Evolutionary conservation across 2,329 filamentous ascomycete species (phyloP), one percentile per base, ranked within the genome.

Genomic region (Hypomyces rosellus): DNA sequence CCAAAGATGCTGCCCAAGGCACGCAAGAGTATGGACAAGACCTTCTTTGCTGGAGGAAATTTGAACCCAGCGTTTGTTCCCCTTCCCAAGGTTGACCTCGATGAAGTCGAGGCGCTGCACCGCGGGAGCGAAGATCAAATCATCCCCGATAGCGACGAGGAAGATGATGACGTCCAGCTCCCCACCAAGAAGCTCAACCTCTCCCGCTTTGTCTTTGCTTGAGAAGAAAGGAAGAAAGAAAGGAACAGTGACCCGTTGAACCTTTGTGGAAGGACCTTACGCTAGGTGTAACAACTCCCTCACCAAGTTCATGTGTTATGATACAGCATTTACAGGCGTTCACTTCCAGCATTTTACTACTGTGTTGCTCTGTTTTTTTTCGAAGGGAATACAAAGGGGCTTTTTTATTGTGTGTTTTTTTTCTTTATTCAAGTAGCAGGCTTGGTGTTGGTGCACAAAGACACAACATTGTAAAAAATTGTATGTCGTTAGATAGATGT

Each of bases 61-160:
- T 63, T 77, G 36, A 78, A 82, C 54, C 75, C 79, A 3, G 69
- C 77, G 0, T 77, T 78, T 57, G 70, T 82, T 5, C 76, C 78
- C 0, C 65, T 82, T 8, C 78, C 79, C 1, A 76, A 72, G 50
- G 77, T 78, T 2, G 75, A 81, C 54, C 53, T 79, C 22, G 67
- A 67, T 7, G 78, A 82, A 57, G 69, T 81, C 3, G 75, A 75
- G 56, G 74, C 75, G 2, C 61, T 81, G 39, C 77, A 80, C 56
- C 61, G 58, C 45, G 79, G 80, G 13, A 82, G 79, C 57, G 80
- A 83, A 59, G 80, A 83, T 50, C 70, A 78, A 49, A 73, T 82
- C 54, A 63, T 77, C 13, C 74, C 74, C 22, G 76, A 76, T 60
- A 79, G 76, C 53, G 75, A 77, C 52, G 73, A 58, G 15, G 75